Conservation (phyloP, 2,329 filamentous ascomycete species). For the Talaromyces islandicus region DNA sequence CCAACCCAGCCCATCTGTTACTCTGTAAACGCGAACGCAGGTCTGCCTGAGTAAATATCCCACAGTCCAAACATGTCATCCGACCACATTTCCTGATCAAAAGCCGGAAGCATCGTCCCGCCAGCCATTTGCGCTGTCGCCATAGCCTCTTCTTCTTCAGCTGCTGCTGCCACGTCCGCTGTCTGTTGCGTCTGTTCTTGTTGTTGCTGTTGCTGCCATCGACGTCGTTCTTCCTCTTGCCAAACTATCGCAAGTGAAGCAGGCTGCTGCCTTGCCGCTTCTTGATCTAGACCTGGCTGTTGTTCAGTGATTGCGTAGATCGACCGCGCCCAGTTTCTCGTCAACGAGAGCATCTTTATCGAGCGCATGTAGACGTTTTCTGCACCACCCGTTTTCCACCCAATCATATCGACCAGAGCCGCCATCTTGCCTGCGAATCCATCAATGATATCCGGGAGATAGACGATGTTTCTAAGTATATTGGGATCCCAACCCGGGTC, state of each 20-base stretch:
- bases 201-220: not conserved
- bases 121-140: not conserved
- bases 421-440: not conserved
- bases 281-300: too few relatives aligned
- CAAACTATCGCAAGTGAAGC: not conserved
- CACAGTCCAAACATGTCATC: slow-evolving; percentile 9
- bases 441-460: slow-evolving; percentile 1
- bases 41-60: not conserved
- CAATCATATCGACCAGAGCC: not conserved
- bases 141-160: not conserved
- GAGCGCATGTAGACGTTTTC: slow-evolving; percentile 6
- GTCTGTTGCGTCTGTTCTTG: slow-evolving; percentile 2
- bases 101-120: slow-evolving; percentile 4
- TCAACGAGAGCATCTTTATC: not conserved
- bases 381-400: not conserved
- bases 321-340: not conserved
- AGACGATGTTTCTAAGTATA: not conserved
- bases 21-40: not conserved
- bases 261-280: not conserved
- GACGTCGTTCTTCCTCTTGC: not conserved
- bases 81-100: slow-evolving; percentile 7
- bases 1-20: not conserved
- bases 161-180: not conserved
- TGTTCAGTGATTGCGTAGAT: not conserved
- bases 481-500: slow-evolving; percentile 7